phyloP scores from a whole-genome alignment of 768 basidiomycete species.

The Amanita thiersii region DNA sequence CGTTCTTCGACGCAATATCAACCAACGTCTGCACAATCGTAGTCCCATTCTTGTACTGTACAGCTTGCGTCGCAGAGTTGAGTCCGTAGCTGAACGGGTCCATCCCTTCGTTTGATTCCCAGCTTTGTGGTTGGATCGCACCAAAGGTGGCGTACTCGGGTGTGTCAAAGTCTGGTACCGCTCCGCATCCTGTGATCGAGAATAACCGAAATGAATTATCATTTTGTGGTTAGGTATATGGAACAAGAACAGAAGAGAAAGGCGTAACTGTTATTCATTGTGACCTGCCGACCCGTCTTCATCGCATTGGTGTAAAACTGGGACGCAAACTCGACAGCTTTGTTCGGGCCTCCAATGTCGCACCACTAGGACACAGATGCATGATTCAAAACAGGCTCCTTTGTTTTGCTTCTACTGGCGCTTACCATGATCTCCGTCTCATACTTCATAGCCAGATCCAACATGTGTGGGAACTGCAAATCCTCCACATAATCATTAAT shows the following conservation, averaged over 20 bases:
- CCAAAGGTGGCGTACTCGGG: constrained; percentile 46
- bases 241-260: too few species aligned
- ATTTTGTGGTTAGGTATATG: too few species aligned
- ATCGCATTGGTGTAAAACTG: too few species aligned
- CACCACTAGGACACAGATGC: too few species aligned
- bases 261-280: too few species aligned
- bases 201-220: too few species aligned
- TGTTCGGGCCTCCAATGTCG: too few species aligned
- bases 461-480: constrained; percentile 43
- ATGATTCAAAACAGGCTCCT: too few species aligned
- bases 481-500: constrained; percentile 46
- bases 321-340: too few species aligned
- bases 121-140: constrained; percentile 35
- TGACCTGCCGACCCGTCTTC: too few species aligned
- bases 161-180: constrained; percentile 45
- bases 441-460: constrained; percentile 35
- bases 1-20: constrained; percentile 55
- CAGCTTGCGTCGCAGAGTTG: constrained; percentile 31
- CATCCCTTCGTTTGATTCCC: constrained; percentile 57
- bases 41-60: constrained; percentile 39
- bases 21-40: constrained; percentile 43
- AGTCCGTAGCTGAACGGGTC: constrained; percentile 45
- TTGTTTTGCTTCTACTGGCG: constrained; percentile 13
- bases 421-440: constrained; percentile 48
- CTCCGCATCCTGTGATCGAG: constrained; percentile 31